Evolutionary conservation across 2,329 filamentous ascomycete species (phyloP).

Genomic region (Juglanconis oblonga): DNA sequence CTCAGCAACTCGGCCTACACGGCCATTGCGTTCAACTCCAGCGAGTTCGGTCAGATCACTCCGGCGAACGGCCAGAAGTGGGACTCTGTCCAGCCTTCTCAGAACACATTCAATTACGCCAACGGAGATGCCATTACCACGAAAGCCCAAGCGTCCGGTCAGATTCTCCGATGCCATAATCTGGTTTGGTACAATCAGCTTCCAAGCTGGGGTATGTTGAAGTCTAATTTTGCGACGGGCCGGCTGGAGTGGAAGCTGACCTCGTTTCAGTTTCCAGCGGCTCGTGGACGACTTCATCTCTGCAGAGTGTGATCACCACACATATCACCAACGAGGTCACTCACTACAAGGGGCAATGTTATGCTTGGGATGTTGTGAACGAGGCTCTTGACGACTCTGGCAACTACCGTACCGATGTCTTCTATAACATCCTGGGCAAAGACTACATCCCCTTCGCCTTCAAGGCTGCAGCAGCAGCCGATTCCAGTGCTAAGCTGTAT

Average conservation of each 20-base stretch:
- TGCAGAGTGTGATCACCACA: slow-evolving; percentile 51
- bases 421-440: slow-evolving; percentile 53
- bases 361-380: slow-evolving; percentile 65
- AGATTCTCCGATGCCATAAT: slow-evolving; percentile 62
- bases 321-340: slow-evolving; percentile 58
- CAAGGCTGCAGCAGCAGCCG: slow-evolving; percentile 49
- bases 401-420: slow-evolving; percentile 50
- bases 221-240: neutral
- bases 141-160: slow-evolving; percentile 43
- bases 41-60: slow-evolving; percentile 63
- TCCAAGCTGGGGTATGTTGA: slow-evolving; percentile 43
- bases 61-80: slow-evolving; percentile 64
- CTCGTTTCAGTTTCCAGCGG: slow-evolving; percentile 22
- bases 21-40: slow-evolving; percentile 49
- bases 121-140: slow-evolving; percentile 52
- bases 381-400: slow-evolving; percentile 59
- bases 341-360: slow-evolving; percentile 53
- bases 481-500: slow-evolving; percentile 49
- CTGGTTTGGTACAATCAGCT: slow-evolving; percentile 51
- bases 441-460: slow-evolving; percentile 59
- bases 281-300: slow-evolving; percentile 56
- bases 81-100: slow-evolving; percentile 59
- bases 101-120: slow-evolving; percentile 55
- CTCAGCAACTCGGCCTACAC: slow-evolving; percentile 53
- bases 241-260: neutral